phyloP scores from a whole-genome alignment of 129 eudicot species.

The Escallonia herrerae region DNA sequence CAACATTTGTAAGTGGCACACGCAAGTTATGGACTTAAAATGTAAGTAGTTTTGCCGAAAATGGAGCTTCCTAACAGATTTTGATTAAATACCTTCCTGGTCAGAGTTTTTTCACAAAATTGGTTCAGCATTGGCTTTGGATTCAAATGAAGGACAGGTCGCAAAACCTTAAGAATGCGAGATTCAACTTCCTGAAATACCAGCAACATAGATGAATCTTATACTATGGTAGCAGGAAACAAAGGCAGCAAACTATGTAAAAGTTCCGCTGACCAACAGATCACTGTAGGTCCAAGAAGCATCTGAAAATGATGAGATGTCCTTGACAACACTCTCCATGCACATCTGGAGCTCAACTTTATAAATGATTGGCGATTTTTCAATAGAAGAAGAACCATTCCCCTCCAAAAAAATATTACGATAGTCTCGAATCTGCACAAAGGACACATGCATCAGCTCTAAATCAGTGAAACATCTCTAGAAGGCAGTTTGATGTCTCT shows the following conservation, averaged over 20 bases:
- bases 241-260: background rate
- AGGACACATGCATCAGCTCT: background rate
- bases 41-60: background rate
- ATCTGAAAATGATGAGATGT: slow-evolving; percentile 3
- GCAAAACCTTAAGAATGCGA: slow-evolving; percentile 6
- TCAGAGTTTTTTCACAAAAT: background rate
- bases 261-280: slow-evolving; percentile 3
- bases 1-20: background rate
- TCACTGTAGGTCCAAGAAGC: slow-evolving; percentile 13
- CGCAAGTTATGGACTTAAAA: background rate
- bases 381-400: background rate
- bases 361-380: background rate
- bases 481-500: too few species aligned
- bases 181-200: slow-evolving; percentile 9
- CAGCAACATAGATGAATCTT: background rate
- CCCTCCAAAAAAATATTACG: background rate
- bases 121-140: slow-evolving; percentile 8
- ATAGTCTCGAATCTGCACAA: slow-evolving; percentile 6
- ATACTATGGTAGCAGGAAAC: background rate
- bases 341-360: slow-evolving; percentile 4
- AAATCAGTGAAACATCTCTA: too few species aligned
- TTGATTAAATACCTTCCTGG: background rate
- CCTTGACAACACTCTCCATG: slow-evolving; percentile 4
- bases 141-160: slow-evolving; percentile 3
- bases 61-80: background rate